phyloP scores from a whole-genome alignment of 1,139 yeast species.

The Hyphopichia buzzinii region DNA sequence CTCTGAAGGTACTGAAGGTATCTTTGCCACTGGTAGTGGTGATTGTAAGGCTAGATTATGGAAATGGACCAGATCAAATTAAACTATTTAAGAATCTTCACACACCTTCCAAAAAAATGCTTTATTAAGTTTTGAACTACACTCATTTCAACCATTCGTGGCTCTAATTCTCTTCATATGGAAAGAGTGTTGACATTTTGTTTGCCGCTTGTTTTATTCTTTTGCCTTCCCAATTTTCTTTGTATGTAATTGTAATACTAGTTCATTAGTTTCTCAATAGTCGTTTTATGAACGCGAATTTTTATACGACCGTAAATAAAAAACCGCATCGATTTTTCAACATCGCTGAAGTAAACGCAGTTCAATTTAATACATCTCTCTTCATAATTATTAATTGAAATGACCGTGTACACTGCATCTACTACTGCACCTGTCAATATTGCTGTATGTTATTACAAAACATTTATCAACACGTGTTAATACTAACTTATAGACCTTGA shows the following conservation, averaged over 20 bases:
- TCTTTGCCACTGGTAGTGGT: constrained; percentile 97
- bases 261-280: neutral
- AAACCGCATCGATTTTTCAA: neutral
- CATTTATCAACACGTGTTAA: neutral
- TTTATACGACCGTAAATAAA: neutral
- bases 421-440: constrained; percentile 97
- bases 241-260: constrained; percentile 4
- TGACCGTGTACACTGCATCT: constrained; percentile 65
- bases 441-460: constrained; percentile 80
- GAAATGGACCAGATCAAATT: constrained; percentile 61
- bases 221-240: neutral
- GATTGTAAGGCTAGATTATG: constrained; percentile 97
- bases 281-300: neutral
- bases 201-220: neutral
- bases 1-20: constrained; percentile 66
- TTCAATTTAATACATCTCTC: neutral
- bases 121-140: too few species aligned
- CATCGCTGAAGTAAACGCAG: neutral
- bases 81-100: too few species aligned
- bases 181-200: neutral
- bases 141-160: neutral
- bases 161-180: neutral
- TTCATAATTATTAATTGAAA: constrained; percentile 10
- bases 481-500: constrained; percentile 63
- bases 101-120: too few species aligned